Evolutionary conservation across 208 protist species (phyloP).

Genomic region (Trypanosoma melophagium): DNA sequence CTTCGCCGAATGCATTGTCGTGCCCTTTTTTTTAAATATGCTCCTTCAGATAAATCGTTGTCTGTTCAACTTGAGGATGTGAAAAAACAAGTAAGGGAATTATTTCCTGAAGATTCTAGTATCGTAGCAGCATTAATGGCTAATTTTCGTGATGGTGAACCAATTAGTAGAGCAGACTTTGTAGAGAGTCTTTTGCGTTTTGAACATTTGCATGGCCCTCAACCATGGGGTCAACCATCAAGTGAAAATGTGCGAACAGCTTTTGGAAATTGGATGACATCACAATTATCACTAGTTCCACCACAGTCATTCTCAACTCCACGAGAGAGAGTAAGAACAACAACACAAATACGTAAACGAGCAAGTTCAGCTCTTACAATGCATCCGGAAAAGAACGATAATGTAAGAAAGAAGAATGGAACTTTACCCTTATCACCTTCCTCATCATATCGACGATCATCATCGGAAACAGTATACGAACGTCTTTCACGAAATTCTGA

Average conservation of each 20-base stretch:
- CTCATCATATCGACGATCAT: conserved; percentile 2
- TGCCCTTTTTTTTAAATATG: conserved; percentile 87
- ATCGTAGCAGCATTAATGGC: conserved; percentile 48
- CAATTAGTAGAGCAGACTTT: conserved; percentile 51
- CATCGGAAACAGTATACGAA: background rate
- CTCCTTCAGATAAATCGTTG: conserved; percentile 27
- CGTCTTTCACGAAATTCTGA: background rate
- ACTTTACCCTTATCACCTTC: background rate
- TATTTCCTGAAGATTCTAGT: conserved; percentile 61
- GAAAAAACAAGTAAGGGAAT: conserved; percentile 41
- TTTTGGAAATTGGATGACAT: background rate
- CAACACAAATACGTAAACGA: background rate
- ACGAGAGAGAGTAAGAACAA: background rate
- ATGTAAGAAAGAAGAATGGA: background rate
- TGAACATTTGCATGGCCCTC: conserved; percentile 46
- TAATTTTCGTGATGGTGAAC: conserved; percentile 12
- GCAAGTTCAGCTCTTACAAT: background rate
- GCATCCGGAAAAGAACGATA: background rate
- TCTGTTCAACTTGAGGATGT: conserved; percentile 48
- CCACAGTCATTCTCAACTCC: no score
- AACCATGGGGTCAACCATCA: conserved; percentile 45
- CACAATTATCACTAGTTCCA: no score
- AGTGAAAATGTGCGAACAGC: background rate
- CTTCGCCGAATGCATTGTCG: conserved; percentile 59
- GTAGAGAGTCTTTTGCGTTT: conserved; percentile 56